Evolutionary conservation across 2,329 filamentous ascomycete species (phyloP), one percentile per base, ranked within the genome.

Genomic region (Ascosphaera pollenicola): DNA sequence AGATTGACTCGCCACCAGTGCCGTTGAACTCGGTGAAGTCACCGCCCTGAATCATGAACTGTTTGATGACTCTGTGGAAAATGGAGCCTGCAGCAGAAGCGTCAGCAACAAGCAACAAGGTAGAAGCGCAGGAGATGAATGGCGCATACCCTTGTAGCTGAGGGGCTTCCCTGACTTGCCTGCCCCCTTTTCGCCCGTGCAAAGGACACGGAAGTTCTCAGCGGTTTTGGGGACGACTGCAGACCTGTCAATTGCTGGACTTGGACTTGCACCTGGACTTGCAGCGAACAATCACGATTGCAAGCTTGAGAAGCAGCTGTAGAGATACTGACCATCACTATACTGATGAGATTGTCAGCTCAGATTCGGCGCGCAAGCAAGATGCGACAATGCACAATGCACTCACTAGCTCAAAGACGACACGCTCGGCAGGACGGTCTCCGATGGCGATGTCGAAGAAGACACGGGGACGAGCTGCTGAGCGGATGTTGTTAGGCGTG

Each of bases 1-100:
- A 93, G 50, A 93, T 92, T 47, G 76, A 83, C 55, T 91, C 82
- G 30, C 84, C 84, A 35, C 84, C 84, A 0, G 84, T 92, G 3
- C 84, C 84, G 51, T 93, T 83, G 8, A 84, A 84, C 1, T 89
- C 60, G 0, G 84, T 83, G 59, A 98, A 98, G 53, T 93, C 84
- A 38, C 84, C 84, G 17, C 72, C 73, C 46, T 65, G 83, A 43
- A 98, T 93, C 91, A 98, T 98, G 62, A 98, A 98, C 53, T 94
- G 94, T 44, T 80, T 75, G 49, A 98, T 98, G 5, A 98, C 79
- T 26, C 89, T 78, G 58, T 98, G 89, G 66, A 98, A 98, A 48
- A 94, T 87, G 26, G 87, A 85, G 58, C 82, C 82, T 24, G 11
- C 19, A 30, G 8, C 17, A 31, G 18, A 35, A 18, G 2, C 11